These are phyloP conservation scores for Colletotrichum cereale DNA, from an alignment of 2,329 filamentous ascomycete genomes.

Conservation along the genomic window DNA sequence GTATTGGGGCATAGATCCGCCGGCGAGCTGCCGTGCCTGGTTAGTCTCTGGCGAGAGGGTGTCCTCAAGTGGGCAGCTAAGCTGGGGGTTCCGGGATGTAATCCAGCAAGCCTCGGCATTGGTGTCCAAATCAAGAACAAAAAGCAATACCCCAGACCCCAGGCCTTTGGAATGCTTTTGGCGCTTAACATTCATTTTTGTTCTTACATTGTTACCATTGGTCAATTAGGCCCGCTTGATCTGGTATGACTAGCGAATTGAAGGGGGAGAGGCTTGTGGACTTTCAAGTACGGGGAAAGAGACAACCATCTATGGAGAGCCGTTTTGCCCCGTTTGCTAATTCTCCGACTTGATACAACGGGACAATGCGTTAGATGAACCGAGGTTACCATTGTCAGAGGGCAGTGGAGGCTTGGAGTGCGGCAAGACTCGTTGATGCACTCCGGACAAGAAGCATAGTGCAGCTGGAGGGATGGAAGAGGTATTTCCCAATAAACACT, in stretches of 20 bases:
- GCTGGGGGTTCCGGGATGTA: neutral
- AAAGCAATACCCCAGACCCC: slow-evolving; percentile 10
- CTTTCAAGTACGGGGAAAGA: slow-evolving; percentile 3
- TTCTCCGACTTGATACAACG: too few relatives aligned
- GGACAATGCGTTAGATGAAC: neutral
- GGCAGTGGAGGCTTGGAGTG: neutral
- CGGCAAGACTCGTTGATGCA: neutral
- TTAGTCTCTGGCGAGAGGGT: slow-evolving; percentile 7
- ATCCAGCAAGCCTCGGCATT: slow-evolving; percentile 24
- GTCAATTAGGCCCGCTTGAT: slow-evolving; percentile 18
- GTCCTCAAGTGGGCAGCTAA: slow-evolving; percentile 19
- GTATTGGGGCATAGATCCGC: neutral
- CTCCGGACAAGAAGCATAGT: neutral
- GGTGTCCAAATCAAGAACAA: slow-evolving; percentile 29
- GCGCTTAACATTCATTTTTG: neutral
- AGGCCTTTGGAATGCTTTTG: slow-evolving; percentile 3
- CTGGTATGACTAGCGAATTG: slow-evolving; percentile 19
- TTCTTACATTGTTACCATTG: neutral
- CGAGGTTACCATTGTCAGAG: neutral
- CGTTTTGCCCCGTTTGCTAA: neutral
- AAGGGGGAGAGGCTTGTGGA: slow-evolving; percentile 6
- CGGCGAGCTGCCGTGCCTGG: slow-evolving; percentile 15
- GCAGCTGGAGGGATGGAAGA: neutral
- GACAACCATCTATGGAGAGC: neutral
- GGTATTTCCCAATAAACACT: neutral